Evolutionary conservation across 1,139 yeast species (phyloP), one percentile per base, ranked within the genome.

Genomic region (Scheffersomyces cryptocercus): DNA sequence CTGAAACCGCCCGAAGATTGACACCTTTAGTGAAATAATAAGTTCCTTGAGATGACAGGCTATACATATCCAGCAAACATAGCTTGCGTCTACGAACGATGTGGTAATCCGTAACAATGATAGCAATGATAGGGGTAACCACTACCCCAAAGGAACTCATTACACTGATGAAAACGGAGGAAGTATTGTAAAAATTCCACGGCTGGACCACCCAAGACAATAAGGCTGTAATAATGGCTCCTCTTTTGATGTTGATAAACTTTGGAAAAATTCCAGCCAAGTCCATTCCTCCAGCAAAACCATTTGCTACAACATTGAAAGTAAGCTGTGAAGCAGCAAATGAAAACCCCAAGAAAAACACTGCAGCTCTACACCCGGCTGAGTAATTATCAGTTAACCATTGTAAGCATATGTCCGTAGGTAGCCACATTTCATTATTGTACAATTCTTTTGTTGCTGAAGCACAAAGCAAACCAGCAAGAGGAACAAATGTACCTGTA

Each of bases 121-220:
- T 36, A 12, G 31, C 38, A 31, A 31, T 31, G 15, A 31, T 31
- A 64, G 53, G 45, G 60, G 28, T 55, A 68, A 1, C 67, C 64
- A 47, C 65, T 65, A 66, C 62, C 29, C 66, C 61, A 49, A 67
- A 67, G 8, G 69, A 58, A 10, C 65, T 53, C 68, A 67, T 65
- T 7, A 65, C 70, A 5, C 56, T 51, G 11, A 61, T 44, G 51
- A 77, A 75, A 8, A 70, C 62, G 5, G 75, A 63, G 2, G 77
- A 67, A 14, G 70, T 61, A 48, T 70, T 72, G 49, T 71, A 70
- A 45, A 76, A 70, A 40, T 67, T 66, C 81, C 81, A 77, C 14
- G 81, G 81, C 49, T 71, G 77, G 43, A 69, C 60, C 33, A 75
- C 70, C 62, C 75, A 67, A 20, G 75, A 67, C 30, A 75, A 49